phyloP scores from a whole-genome alignment of 1,284 basidiomycete genomes.

The Xerocomus amazonicus region DNA sequence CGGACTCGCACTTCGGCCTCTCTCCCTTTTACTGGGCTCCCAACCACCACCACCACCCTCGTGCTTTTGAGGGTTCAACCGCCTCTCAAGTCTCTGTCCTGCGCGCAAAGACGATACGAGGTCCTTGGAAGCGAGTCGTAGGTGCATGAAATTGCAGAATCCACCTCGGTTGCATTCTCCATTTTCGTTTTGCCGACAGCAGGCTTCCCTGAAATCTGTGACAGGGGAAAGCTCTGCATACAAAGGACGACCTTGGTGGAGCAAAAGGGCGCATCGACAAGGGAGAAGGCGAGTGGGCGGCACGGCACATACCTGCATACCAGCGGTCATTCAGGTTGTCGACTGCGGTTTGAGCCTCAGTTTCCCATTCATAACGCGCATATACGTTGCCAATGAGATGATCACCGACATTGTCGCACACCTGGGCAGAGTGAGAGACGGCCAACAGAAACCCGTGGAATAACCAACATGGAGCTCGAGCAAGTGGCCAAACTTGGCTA shows the following conservation, averaged over 20 bases:
- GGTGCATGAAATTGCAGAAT: constrained; percentile 99
- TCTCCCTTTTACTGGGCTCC: constrained; percentile 70
- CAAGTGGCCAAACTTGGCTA: constrained; percentile 93
- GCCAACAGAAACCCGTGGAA: neutral
- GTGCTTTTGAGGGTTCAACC: constrained; percentile 61
- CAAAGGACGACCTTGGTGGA: constrained; percentile 75
- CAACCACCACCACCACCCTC: constrained; percentile 68
- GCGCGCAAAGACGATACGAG: constrained; percentile 76
- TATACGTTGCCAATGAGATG: constrained; percentile 99
- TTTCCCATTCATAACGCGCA: constrained; percentile 97
- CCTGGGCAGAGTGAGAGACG: constrained; percentile 40
- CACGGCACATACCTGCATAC: constrained; percentile 80
- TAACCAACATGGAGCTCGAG: constrained; percentile 86
- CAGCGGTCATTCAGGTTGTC: constrained; percentile 93
- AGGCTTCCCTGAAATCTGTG: constrained; percentile 98
- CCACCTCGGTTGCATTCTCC: constrained; percentile 95
- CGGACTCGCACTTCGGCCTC: constrained; percentile 71
- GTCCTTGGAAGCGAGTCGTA: constrained; percentile 81
- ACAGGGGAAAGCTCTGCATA: constrained; percentile 98
- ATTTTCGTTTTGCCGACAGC: constrained; percentile 97
- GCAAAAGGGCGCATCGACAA: constrained; percentile 3
- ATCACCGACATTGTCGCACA: constrained; percentile 99
- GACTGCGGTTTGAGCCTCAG: constrained; percentile 92
- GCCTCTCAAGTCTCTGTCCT: constrained; percentile 81
- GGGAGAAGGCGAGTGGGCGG: neutral